Base-by-base conservation (phyloP, 495 filamentous ascomycete species). In the Aspergillus steynii region DNA sequence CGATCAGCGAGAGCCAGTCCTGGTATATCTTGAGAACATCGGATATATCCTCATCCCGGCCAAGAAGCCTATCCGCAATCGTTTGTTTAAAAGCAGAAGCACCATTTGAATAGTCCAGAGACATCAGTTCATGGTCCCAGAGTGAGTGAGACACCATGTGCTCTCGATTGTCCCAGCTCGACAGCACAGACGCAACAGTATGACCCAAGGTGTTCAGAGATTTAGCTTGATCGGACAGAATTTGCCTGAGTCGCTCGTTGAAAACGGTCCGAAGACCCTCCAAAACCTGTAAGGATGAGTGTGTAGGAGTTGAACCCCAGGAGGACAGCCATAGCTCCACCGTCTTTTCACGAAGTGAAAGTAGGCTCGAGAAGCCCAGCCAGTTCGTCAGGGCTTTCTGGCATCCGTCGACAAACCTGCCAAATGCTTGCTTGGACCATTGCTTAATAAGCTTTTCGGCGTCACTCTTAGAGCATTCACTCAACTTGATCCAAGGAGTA, bases 401-500 rank as follows among this genome's bases (percentile, higher is more conserved):
- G 29, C 92, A 75, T 15, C 85, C 85, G 14, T 79, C 63, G 5
- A 90, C 74, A 46, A 96, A 82, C 2, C 80, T 79, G 10, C 83
- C 77, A 37, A 92, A 85, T 6, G 92, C 90, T 53, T 84, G 78
- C 50, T 79, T 82, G 0, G 91, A 90, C 96, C 95, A 99, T 47
- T 77, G 73, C 45, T 82, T 83, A 26, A 95, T 83, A 54, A 85
- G 82, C 53, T 87, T 83, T 29, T 83, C 80, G 0, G 87, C 87
- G 59, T 92, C 84, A 20, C 76, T 63, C 28, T 82, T 83, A 28
- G 86, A 83, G 29, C 96, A 71, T 62, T 96, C 91, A 58, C 93
- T 92, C 63, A 96, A 84, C 32, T 92, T 86, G 52, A 96, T 90
- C 78, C 92, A 97, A 0, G 95, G 96, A 0, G 87, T 96, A 73